phyloP scores from a whole-genome alignment of 257 asterid genomes.

The Pogostemon cablin region DNA sequence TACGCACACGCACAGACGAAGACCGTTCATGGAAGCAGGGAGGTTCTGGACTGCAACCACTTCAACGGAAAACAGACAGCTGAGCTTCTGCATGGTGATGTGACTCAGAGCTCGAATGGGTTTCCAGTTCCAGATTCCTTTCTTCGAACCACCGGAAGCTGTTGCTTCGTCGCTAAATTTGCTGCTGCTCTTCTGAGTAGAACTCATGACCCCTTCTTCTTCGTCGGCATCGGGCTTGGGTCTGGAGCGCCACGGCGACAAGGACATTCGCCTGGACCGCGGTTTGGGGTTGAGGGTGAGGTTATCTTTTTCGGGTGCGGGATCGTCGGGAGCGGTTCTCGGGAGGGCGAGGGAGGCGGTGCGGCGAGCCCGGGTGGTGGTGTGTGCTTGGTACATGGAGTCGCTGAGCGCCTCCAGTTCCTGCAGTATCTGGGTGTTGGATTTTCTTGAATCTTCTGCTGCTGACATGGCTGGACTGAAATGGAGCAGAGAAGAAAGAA shows the following conservation, averaged over 20 bases:
- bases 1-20: constrained; percentile 75
- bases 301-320: constrained; percentile 30
- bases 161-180: constrained; percentile 39
- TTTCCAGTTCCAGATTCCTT: constrained; percentile 90
- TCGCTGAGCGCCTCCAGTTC: constrained; percentile 85
- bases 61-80: constrained; percentile 83
- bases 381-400: constrained; percentile 58
- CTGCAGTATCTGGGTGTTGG: constrained; percentile 67
- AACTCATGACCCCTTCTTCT: not conserved
- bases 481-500: not conserved
- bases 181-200: constrained; percentile 25
- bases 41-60: constrained; percentile 73
- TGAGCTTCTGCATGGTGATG: constrained; percentile 80
- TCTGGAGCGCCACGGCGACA: constrained; percentile 81
- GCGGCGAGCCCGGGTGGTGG: constrained; percentile 41
- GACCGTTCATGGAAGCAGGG: constrained; percentile 87
- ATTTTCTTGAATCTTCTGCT: constrained; percentile 44
- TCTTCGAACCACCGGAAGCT: constrained; percentile 42
- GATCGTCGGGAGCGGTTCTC: constrained; percentile 55
- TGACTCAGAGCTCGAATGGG: constrained; percentile 80
- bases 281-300: constrained; percentile 61
- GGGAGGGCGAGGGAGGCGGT: constrained; percentile 80
- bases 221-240: constrained; percentile 36
- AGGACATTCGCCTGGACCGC: constrained; percentile 70
- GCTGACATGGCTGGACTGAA: constrained; percentile 11